Percentiles rank a stretch among this genome's conserved stretches.
phyloP scores from a whole-genome alignment of 495 filamentous ascomycete species.

The Penicillium tannophilum region DNA sequence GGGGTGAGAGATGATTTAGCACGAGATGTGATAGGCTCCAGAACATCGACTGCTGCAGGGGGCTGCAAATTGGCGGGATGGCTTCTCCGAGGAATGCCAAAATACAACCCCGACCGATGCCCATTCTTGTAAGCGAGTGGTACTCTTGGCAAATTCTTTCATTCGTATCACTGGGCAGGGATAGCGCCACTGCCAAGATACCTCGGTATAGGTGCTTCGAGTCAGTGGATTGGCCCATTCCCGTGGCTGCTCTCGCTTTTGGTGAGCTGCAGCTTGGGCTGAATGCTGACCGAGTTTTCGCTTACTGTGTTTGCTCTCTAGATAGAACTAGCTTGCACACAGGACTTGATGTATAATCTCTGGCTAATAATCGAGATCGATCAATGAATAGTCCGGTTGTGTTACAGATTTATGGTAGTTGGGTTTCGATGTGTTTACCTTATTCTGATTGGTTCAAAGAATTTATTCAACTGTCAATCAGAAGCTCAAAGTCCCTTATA shows the following conservation, averaged over 20 bases:
- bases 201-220: not conserved
- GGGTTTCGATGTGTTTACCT: too few species aligned
- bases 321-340: too few species aligned
- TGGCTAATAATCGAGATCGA: too few species aligned
- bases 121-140: not conserved
- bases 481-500: too few species aligned
- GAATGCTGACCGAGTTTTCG: not conserved
- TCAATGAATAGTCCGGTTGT: too few species aligned
- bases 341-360: too few species aligned
- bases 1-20: not conserved
- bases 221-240: not conserved
- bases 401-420: too few species aligned
- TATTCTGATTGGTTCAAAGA: too few species aligned
- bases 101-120: not conserved
- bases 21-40: not conserved
- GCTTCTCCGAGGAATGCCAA: slow-evolving; percentile 1
- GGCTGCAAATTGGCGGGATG: not conserved
- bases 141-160: not conserved
- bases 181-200: not conserved
- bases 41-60: not conserved
- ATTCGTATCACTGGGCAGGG: not conserved
- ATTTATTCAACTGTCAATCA: too few species aligned
- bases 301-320: too few species aligned
- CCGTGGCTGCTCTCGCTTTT: not conserved
- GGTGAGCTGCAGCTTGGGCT: not conserved